Conservation (phyloP, 768 basidiomycete species). For the Holtermannia corniformis region DNA sequence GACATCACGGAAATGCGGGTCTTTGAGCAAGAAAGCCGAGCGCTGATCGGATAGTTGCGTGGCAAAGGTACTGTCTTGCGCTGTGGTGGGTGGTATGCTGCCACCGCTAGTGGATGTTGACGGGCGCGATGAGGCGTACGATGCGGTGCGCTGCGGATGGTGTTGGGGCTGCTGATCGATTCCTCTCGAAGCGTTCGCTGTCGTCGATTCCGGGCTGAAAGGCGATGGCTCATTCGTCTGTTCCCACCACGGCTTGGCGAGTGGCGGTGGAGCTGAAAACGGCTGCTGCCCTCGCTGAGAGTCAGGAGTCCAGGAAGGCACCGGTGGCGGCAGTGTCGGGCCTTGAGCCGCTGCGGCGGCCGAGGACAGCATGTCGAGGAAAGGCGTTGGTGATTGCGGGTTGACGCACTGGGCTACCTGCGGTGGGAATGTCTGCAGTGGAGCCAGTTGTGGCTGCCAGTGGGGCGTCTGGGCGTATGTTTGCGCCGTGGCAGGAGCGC, state of each 20-base stretch:
- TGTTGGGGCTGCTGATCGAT: not conserved
- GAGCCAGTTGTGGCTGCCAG: too few relatives aligned
- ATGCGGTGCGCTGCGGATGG: not conserved
- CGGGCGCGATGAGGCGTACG: not conserved
- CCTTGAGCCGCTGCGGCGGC: slow-evolving; percentile 13
- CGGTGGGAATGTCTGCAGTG: not conserved
- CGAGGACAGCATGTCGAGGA: slow-evolving; percentile 34
- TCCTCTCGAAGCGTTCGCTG: not conserved
- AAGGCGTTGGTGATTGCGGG: slow-evolving; percentile 27
- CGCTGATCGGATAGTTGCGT: too few relatives aligned
- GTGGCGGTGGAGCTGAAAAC: not conserved
- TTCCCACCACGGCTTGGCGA: not conserved
- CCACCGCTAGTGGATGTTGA: too few relatives aligned
- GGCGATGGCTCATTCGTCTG: not conserved
- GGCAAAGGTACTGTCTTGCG: not conserved
- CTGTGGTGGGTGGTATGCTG: not conserved
- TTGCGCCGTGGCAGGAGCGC: too few relatives aligned
- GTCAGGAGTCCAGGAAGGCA: too few relatives aligned
- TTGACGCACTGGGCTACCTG: not conserved
- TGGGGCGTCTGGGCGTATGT: too few relatives aligned
- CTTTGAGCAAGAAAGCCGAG: not conserved
- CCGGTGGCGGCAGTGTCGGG: not conserved
- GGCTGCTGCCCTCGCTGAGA: not conserved
- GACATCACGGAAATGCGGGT: not conserved
- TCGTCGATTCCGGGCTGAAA: too few relatives aligned